Conservation (phyloP, 495 filamentous ascomycete species). For the Apodospora peruviana region DNA sequence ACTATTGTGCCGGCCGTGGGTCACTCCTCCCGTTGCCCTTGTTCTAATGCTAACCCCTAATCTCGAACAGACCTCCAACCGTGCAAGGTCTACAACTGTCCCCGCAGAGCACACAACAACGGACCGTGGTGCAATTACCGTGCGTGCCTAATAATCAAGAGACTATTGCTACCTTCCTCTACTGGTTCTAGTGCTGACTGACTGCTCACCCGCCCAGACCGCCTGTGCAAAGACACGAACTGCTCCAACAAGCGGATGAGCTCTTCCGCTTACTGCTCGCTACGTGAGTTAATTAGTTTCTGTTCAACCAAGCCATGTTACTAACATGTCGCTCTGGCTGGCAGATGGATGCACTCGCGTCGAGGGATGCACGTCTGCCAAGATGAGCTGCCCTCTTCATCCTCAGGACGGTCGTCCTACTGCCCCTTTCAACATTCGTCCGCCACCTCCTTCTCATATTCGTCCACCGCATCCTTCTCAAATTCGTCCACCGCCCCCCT, state of each 20-base stretch:
- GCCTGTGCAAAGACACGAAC: background rate
- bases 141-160: background rate
- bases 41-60: background rate
- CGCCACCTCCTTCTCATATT: too few relatives aligned
- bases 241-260: background rate
- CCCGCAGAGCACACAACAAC: background rate
- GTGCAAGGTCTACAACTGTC: background rate
- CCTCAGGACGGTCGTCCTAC: too few relatives aligned
- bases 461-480: too few relatives aligned
- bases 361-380: too few relatives aligned
- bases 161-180: too few relatives aligned
- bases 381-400: too few relatives aligned
- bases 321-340: background rate
- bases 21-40: background rate
- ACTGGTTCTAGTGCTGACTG: too few relatives aligned
- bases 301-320: background rate
- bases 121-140: background rate
- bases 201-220: background rate
- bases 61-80: background rate
- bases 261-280: background rate
- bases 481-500: too few relatives aligned
- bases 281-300: background rate
- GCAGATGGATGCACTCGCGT: background rate
- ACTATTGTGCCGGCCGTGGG: background rate
- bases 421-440: too few relatives aligned